Percentiles rank a stretch among this genome's conserved stretches.
These are phyloP conservation scores for Lizonia empirigonia DNA, from an alignment of 2,329 filamentous ascomycete genomes.

Conservation along the genomic window DNA sequence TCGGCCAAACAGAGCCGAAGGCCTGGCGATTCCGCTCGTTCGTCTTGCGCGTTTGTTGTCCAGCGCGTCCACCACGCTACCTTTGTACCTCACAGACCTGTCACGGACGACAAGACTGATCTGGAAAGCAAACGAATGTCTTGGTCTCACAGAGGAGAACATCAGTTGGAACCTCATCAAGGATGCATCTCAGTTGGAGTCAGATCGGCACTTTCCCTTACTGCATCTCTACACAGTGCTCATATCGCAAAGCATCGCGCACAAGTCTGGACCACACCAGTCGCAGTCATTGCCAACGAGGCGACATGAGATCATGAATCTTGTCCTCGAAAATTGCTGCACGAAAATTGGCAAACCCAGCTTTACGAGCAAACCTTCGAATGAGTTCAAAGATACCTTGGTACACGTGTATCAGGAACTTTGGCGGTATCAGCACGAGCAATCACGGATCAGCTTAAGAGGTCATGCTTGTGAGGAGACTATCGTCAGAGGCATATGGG, in stretches of 20 bases:
- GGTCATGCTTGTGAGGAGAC: constrained; percentile 33
- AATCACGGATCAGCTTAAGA: constrained; percentile 33
- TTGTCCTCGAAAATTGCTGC: constrained; percentile 37
- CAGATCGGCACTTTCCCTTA: constrained; percentile 29
- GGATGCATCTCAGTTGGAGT: constrained; percentile 22
- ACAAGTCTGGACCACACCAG: constrained; percentile 19
- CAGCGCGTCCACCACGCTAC: constrained; percentile 28
- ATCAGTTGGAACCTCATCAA: constrained; percentile 34
- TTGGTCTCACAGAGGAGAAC: constrained; percentile 20
- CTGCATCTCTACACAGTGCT: constrained; percentile 42
- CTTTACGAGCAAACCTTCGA: constrained; percentile 28
- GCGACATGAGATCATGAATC: constrained; percentile 32
- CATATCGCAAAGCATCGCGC: constrained; percentile 36
- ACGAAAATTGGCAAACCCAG: constrained; percentile 24
- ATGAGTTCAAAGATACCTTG: constrained; percentile 32
- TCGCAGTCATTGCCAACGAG: constrained; percentile 21
- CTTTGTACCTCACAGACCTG: constrained; percentile 32
- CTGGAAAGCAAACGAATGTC: constrained; percentile 39
- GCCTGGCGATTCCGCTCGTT: constrained; percentile 37
- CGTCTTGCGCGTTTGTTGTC: constrained; percentile 39
- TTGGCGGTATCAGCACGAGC: constrained; percentile 29
- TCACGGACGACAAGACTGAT: constrained; percentile 29
- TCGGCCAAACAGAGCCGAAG: constrained; percentile 27
- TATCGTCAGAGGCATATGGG: constrained; percentile 54
- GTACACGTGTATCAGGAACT: constrained; percentile 37